Percentiles rank a stretch among this genome's conserved stretches.
These are phyloP conservation scores for Trypanosoma caninum DNA, from an alignment of 208 protist species.

Conservation along the genomic window DNA sequence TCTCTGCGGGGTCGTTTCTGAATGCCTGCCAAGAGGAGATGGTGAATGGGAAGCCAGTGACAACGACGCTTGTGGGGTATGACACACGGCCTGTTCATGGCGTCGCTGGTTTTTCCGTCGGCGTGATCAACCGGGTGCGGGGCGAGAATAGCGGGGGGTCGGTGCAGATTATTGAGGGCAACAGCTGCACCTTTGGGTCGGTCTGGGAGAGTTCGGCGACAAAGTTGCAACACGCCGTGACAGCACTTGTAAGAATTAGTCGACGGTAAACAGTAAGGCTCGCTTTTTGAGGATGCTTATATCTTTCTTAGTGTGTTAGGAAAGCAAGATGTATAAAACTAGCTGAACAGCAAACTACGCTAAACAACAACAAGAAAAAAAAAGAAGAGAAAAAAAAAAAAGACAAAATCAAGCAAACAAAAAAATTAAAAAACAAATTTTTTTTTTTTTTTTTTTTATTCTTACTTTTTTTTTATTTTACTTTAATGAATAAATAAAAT, in stretches of 20 bases:
- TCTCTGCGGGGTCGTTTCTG: conserved; percentile 34
- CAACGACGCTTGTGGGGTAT: conserved; percentile 74
- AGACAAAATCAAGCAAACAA: neutral
- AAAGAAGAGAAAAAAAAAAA: neutral
- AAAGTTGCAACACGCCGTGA: conserved; percentile 47
- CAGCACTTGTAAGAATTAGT: conserved; percentile 46
- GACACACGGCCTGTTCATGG: conserved; percentile 75
- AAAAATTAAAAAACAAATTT: neutral
- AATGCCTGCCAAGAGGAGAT: conserved; percentile 49
- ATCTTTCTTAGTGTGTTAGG: too few species aligned
- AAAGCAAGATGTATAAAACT: too few species aligned
- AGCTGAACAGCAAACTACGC: too few species aligned
- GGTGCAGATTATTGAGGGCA: conserved; percentile 81
- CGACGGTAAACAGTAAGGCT: neutral
- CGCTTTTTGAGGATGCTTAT: neutral
- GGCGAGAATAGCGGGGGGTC: conserved; percentile 20
- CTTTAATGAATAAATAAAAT: neutral
- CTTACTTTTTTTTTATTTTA: neutral
- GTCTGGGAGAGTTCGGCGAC: conserved; percentile 45
- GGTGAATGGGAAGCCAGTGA: conserved; percentile 38
- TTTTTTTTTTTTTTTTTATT: conserved; percentile 14
- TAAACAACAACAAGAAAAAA: neutral
- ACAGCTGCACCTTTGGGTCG: conserved; percentile 69
- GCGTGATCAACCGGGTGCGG: conserved; percentile 71
- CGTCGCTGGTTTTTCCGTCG: conserved; percentile 64